Evolutionary conservation across 2,329 filamentous ascomycete species (phyloP), one percentile per base, ranked within the genome.

Genomic region (Penicillium sp.): DNA sequence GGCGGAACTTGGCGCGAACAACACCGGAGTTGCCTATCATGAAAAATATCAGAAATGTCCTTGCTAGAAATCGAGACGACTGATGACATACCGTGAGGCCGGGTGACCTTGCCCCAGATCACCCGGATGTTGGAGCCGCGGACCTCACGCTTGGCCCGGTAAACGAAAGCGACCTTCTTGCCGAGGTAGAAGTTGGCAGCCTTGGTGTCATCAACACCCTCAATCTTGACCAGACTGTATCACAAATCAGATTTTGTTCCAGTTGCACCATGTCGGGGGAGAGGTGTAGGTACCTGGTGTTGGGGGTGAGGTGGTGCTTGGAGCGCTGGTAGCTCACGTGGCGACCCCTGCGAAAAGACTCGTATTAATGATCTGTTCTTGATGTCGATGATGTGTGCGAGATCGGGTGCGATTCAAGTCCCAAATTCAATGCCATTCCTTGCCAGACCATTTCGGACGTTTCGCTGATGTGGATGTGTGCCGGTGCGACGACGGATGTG

Each of bases 81-180:
- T 14, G 22, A 33, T 32, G 45, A 69, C 73, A 61, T 85, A 90
- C 85, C 90, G 75, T 96, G 90, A 69, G 88, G 83, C 67, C 88
- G 79, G 69, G 87, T 94, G 69, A 96, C 84, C 79, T 95, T 95
- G 77, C 90, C 90, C 88, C 89, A 96, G 77, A 96, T 95, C 61
- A 96, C 84, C 67, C 90, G 82, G 75, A 96, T 93, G 84, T 96
- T 96, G 71, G 88, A 90, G 69, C 92, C 92, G 65, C 90, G 85
- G 67, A 95, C 79, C 78, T 95, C 87, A 75, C 82, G 89, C 74
- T 86, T 82, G 61, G 83, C 90, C 68, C 89, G 87, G 81, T 96
- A 98, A 73, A 98, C 88, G 73, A 88, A 98, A 70, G 92, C 92
- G 70, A 96, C 82, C 77, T 89, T 89, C 85, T 98, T 98, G 75